Evolutionary conservation across 768 basidiomycete species (phyloP), one percentile per base, ranked within the genome.

Genomic region (Lactarius psammicola): DNA sequence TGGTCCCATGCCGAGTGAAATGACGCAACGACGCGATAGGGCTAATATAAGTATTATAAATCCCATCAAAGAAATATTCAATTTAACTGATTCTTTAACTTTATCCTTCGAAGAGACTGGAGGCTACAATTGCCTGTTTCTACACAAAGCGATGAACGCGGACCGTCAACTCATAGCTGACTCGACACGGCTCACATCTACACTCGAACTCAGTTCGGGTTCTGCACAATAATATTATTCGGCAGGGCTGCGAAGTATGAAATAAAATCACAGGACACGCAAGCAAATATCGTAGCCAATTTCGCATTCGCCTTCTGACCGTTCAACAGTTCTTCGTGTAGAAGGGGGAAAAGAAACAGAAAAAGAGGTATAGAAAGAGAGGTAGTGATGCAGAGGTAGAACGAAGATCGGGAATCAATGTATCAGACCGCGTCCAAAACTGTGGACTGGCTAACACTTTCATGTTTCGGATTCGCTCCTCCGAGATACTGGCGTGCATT

Each of bases 1-100:
- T 59, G 23, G 72, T 49, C 15, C 60, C 75, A 75, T 78, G 7
- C 56, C 40, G 5, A 63, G n/a, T 56, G 26, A 56, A 33, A 23
- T 28, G 9, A 18, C 2, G 36, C 13, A 17, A 28, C 13, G 54
- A 62, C 4, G n/a, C 23, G 28, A 51, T 33, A 30, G 11, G 4
- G 51, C 7, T n/a, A n/a, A n/a, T n/a, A n/a, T n/a, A n/a, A n/a
- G n/a, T 36, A 13, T 36, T 36, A 36, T 15, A 15, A 36, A 36
- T 36, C 5, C 11, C 11, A 11, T 36, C 34, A 36, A 36, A 36
- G 34, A 36, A 36, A 36, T 36, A 36, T 36, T 36, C 9, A 36
- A 15, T 15, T 36, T 3, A 36, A 10, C 36, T 36, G 10, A n/a
- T n/a, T n/a, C n/a, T n/a, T n/a, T n/a, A n/a, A n/a, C n/a, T n/a